Base-by-base conservation (phyloP, 192 early-diverging fungal genomes). In the Coemansia sp. region DNA sequence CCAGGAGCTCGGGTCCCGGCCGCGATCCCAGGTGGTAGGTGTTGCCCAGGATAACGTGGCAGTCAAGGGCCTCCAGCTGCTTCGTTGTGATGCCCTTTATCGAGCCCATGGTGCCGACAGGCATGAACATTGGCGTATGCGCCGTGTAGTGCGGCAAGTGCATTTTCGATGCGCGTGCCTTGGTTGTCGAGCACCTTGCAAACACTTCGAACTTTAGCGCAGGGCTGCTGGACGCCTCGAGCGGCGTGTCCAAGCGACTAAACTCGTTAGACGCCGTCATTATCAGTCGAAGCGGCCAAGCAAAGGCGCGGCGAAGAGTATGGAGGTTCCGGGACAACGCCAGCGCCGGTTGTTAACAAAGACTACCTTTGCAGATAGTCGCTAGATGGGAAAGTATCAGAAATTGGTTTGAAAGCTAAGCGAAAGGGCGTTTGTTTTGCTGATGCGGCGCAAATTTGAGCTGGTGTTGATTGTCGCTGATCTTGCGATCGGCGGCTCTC, bases 81-180 rank as follows among this genome's bases (percentile, higher is more conserved):
- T 88, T 71, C 24, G 88, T 85, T 14, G 92, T 92, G 66, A 95
- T 75, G 37, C 93, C 93, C 67, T 95, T 95, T 64, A 95, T 85
- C 11, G 91, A 87, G 17, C 90, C 93, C 83, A 92, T 90, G 11
- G 93, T 95, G 9, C 89, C 93, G 31, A 95, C 93, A 2, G 93
- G 93, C 93, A 95, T 95, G 57, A 95, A 95, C 70, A 92, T 89
- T 32, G 93, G 93, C 27, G 90, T 89, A 59, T 89, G 87, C 25
- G 92, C 92, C 7, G 88, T 89, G 58, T 88, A 90, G 84, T 95
- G 93, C 43, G 93, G 93, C 56, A 95, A 75, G 19, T 82, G 86
- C 68, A 95, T 84, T n/a, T 87, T 71, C 9, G 90, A 85, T 1
- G 88, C 89, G 41, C 92, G 83, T 0, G 91, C 93, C 72, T 93